Evolutionary conservation across 129 eudicot genomes (phyloP).

Genomic region (Solidago caesia): DNA sequence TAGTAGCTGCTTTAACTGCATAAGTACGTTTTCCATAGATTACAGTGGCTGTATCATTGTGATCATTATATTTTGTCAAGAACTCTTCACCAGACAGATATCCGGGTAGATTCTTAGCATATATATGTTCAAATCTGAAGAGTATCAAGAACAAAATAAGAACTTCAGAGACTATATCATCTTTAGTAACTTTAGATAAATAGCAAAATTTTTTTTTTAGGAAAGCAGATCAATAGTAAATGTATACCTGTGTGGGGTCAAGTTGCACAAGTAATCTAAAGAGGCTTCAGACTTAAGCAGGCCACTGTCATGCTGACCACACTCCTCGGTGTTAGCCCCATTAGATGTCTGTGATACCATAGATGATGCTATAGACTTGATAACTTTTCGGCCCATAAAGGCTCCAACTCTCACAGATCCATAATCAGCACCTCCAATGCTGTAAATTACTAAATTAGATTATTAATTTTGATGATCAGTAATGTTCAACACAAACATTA

Average conservation of each 20-base stretch:
- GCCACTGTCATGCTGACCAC: not conserved
- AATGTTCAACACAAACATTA: no score
- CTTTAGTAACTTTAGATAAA: not conserved
- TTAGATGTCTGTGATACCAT: not conserved
- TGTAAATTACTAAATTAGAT: not conserved
- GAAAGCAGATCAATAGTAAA: no score
- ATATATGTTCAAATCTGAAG: not conserved
- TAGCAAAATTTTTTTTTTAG: not conserved
- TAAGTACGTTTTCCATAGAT: not conserved
- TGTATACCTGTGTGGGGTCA: not conserved
- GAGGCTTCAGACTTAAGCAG: not conserved
- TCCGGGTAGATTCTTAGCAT: not conserved
- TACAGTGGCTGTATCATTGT: slow-evolving; percentile 59
- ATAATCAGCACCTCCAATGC: not conserved
- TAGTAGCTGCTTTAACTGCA: slow-evolving; percentile 29
- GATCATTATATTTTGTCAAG: slow-evolving; percentile 49
- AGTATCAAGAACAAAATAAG: not conserved
- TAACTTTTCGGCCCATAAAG: not conserved
- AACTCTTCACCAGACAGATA: slow-evolving; percentile 33
- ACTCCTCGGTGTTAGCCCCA: not conserved
- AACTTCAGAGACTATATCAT: not conserved
- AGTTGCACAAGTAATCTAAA: not conserved
- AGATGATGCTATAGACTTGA: not conserved
- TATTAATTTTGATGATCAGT: no score
- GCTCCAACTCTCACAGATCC: not conserved